These are phyloP conservation scores for Talaromyces sp. DNA, from an alignment of 2,329 filamentous ascomycete species.

Conservation along the genomic window DNA sequence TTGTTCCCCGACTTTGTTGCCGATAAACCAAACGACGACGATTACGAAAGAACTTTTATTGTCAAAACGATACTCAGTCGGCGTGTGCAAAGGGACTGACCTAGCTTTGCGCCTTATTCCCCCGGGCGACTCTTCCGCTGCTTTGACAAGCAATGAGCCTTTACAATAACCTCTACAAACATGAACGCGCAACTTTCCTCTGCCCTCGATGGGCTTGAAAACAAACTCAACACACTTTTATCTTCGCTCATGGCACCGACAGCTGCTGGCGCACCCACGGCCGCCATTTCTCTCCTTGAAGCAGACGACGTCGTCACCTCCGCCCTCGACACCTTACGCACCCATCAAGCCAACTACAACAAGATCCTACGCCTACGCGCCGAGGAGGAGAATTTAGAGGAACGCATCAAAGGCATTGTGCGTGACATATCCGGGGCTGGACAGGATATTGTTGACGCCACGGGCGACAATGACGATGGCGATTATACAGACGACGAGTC, in stretches of 20 bases:
- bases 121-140: background rate
- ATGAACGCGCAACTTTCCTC: conserved; percentile 39
- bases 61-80: background rate
- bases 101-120: background rate
- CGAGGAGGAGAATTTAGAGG: conserved; percentile 37
- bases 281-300: conserved; percentile 35
- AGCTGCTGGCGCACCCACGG: conserved; percentile 38
- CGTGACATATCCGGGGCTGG: conserved; percentile 35
- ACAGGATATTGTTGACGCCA: conserved; percentile 34
- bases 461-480: conserved; percentile 21
- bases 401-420: conserved; percentile 39
- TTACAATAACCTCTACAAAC: background rate
- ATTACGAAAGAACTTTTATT: background rate
- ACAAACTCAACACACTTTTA: conserved; percentile 39
- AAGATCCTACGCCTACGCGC: conserved; percentile 37
- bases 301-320: conserved; percentile 39
- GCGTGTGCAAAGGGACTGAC: background rate
- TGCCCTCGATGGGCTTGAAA: conserved; percentile 37
- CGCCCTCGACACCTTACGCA: conserved; percentile 38
- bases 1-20: background rate
- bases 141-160: background rate
- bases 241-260: conserved; percentile 40
- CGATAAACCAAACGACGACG: background rate
- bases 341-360: conserved; percentile 42
- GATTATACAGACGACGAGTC: conserved; percentile 29